Conservation (phyloP, 2,329 filamentous ascomycete genomes). For the Alternaria brassicae region DNA sequence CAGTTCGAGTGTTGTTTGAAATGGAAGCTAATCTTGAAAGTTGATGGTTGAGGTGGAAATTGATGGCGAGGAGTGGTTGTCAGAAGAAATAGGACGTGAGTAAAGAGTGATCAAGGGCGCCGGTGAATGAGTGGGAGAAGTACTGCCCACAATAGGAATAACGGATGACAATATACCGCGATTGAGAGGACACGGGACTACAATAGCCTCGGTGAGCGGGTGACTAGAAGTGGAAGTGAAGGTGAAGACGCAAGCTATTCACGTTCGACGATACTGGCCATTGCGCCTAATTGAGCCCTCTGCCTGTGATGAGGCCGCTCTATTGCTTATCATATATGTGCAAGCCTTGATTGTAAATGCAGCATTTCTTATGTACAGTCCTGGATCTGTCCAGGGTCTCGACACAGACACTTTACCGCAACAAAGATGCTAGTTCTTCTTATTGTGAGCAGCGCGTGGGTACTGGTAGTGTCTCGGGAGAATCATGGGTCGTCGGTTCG, state of each 20-base stretch:
- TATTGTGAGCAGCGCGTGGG: conserved; percentile 30
- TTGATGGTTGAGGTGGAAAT: not conserved
- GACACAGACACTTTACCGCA: not conserved
- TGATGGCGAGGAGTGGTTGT: not conserved
- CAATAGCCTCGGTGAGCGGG: not conserved
- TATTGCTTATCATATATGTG: conserved; percentile 17
- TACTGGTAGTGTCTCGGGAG: conserved; percentile 54
- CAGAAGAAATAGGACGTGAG: not conserved
- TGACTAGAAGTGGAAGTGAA: conserved; percentile 1
- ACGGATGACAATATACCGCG: not conserved
- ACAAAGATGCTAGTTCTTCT: conserved; percentile 37
- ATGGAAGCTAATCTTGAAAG: not conserved
- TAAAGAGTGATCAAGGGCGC: not conserved
- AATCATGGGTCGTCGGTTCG: conserved; percentile 74
- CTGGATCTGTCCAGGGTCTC: conserved; percentile 6
- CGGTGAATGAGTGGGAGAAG: not conserved
- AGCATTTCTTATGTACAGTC: conserved; percentile 27
- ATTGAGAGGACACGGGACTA: not conserved
- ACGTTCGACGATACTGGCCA: not conserved
- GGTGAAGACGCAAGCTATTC: conserved; percentile 1
- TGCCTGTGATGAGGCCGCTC: not conserved
- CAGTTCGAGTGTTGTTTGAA: not conserved
- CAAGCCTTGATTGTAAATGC: conserved; percentile 15
- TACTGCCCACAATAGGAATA: not conserved
- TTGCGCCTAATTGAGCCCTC: not conserved